Evolutionary conservation across 2,329 filamentous ascomycete genomes (phyloP), one percentile per base, ranked within the genome.

Genomic region (Fusarium humuli): DNA sequence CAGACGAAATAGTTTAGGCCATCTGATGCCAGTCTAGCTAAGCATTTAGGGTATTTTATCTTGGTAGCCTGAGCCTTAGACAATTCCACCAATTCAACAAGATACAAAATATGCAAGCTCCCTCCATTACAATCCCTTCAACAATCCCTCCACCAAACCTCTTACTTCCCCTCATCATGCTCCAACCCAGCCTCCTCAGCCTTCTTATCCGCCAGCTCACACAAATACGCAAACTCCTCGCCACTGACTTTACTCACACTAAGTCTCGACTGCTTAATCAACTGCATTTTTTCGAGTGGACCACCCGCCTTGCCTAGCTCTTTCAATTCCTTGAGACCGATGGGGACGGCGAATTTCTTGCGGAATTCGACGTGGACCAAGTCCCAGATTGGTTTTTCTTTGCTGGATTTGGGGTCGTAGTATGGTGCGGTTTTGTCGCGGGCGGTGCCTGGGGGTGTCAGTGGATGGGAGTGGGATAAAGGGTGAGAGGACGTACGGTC

Each of bases 331-430:
- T 88, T 87, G 54, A 98, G 85, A 7, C 86, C 86, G 60, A 98
- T 87, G 1, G 90, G 87, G 16, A 89, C 85, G 3, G 85, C 83
- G 73, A 98, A 94, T 80, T 97, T 98, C 78, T 89, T 90, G 61
- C 92, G 89, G 78, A 97, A 98, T 75, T 91, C 87, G 49, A 98
- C 95, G 66, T 97, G 92, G 2, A 98, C 96, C 20, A 96, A 87
- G 56, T 90, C 93, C 96, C 96, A 99, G 75, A 57, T 87, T 83
- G 70, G 87, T 12, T 81, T 82, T 8, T 82, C 82, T 46, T 79
- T 79, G 7, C 81, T 90, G 3, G 92, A 93, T 56, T 91, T 91
- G 2, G 90, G 81, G 76, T 98, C 96, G 78, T 94, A 97, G 81
- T 98, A 98, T 0, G 94, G 91, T 4, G 77, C 79, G 14, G 77